phyloP scores from a whole-genome alignment of 1,284 basidiomycete species.

The Puccinia polysora region DNA sequence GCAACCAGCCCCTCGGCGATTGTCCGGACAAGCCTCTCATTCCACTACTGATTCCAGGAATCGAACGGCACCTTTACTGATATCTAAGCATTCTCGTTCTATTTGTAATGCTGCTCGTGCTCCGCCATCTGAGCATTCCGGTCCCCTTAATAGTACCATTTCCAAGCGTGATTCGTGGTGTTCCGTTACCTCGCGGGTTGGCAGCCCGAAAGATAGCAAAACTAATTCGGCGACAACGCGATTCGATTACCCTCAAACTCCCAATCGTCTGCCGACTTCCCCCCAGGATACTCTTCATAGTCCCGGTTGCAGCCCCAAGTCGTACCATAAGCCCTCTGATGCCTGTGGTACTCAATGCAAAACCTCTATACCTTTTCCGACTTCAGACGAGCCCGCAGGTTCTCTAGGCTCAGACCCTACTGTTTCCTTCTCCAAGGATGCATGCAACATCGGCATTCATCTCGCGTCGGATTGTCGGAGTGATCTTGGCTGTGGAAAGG shows the following conservation, averaged over 20 bases:
- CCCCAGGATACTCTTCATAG: background rate
- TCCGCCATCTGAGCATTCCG: too few species aligned
- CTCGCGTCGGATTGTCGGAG: background rate
- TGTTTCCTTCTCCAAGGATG: background rate
- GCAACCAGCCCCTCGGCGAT: constrained; percentile 25
- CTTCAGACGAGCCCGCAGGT: constrained; percentile 1
- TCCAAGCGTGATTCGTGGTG: too few species aligned
- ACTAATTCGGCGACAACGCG: background rate
- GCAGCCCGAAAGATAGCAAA: too few species aligned
- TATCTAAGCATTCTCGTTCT: constrained; percentile 23
- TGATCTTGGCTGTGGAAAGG: background rate
- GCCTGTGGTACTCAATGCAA: background rate
- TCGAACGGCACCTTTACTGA: constrained; percentile 13
- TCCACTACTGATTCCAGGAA: background rate
- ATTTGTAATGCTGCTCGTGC: background rate
- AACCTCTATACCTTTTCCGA: constrained; percentile 17
- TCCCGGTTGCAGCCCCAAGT: background rate
- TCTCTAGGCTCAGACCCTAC: background rate
- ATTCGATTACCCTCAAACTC: background rate
- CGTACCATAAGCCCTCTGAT: background rate
- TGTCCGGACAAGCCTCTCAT: background rate
- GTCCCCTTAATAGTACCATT: too few species aligned
- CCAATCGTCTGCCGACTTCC: background rate
- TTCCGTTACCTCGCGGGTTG: too few species aligned
- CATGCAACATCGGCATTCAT: background rate